These are phyloP conservation scores for Ulmus americana DNA, from an alignment of 331 rosid genomes.

Conservation along the genomic window DNA sequence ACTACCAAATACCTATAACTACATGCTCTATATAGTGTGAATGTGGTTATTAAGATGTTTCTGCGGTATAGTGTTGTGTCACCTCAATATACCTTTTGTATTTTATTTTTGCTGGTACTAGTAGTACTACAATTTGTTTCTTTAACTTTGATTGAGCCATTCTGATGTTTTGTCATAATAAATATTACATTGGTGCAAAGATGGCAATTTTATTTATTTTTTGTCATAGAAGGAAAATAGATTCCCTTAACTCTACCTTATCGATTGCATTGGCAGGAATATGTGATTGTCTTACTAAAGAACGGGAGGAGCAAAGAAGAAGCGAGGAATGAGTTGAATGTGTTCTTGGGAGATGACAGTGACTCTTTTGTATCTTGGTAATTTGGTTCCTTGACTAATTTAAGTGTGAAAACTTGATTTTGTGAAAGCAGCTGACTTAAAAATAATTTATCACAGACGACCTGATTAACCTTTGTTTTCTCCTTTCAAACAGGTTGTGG, in stretches of 20 bases:
- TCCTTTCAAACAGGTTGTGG: slow-evolving; percentile 65
- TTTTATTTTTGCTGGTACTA: too few species aligned
- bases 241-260: slow-evolving; percentile 7
- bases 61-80: too few species aligned
- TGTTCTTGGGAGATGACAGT: slow-evolving; percentile 79
- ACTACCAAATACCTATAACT: too few species aligned
- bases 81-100: too few species aligned
- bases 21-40: too few species aligned
- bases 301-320: slow-evolving; percentile 79
- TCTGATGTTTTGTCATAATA: not conserved
- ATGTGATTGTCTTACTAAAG: slow-evolving; percentile 79
- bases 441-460: not conserved
- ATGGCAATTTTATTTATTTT: not conserved
- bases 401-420: slow-evolving; percentile 1
- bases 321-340: slow-evolving; percentile 71
- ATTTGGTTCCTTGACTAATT: slow-evolving; percentile 17
- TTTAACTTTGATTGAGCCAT: not conserved
- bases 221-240: not conserved
- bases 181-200: not conserved
- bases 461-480: slow-evolving; percentile 5
- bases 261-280: slow-evolving; percentile 55
- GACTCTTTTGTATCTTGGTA: slow-evolving; percentile 92
- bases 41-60: too few species aligned
- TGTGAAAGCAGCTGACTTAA: not conserved
- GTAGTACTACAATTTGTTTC: too few species aligned